Conservation (phyloP, 2,329 filamentous ascomycete genomes). For the Colletotrichum sp. region DNA sequence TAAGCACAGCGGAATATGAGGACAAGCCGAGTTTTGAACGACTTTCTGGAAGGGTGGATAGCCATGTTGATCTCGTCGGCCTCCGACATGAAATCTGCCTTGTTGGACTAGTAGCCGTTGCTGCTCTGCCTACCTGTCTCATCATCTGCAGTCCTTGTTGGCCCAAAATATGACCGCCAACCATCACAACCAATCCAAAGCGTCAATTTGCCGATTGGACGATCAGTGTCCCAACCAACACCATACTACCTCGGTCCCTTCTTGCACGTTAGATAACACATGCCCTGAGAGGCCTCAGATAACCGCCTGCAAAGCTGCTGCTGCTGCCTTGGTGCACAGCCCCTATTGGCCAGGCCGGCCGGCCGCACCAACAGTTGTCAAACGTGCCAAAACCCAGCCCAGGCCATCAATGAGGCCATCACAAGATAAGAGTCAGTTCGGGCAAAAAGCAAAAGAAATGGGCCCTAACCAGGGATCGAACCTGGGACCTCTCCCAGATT, state of each 20-base stretch:
- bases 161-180: background rate
- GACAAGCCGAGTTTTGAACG: background rate
- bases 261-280: background rate
- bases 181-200: background rate
- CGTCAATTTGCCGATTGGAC: background rate
- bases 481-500: constrained; percentile 14
- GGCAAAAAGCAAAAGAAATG: background rate
- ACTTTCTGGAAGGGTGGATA: background rate
- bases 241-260: background rate
- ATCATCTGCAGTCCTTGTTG: background rate
- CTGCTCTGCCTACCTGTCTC: background rate
- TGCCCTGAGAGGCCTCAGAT: background rate
- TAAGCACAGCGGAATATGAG: background rate
- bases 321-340: background rate
- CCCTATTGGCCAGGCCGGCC: background rate
- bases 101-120: background rate
- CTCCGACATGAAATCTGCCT: background rate
- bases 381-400: background rate
- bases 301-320: background rate
- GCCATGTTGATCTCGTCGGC: background rate
- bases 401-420: background rate
- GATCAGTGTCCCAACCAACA: background rate
- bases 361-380: background rate
- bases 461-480: constrained; percentile 22
- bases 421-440: too few relatives aligned